Percentiles rank a stretch among this genome's conserved stretches.
Evolutionary conservation across 2,329 filamentous ascomycete genomes (phyloP).

Genomic region (Hypoxylon sp.): DNA sequence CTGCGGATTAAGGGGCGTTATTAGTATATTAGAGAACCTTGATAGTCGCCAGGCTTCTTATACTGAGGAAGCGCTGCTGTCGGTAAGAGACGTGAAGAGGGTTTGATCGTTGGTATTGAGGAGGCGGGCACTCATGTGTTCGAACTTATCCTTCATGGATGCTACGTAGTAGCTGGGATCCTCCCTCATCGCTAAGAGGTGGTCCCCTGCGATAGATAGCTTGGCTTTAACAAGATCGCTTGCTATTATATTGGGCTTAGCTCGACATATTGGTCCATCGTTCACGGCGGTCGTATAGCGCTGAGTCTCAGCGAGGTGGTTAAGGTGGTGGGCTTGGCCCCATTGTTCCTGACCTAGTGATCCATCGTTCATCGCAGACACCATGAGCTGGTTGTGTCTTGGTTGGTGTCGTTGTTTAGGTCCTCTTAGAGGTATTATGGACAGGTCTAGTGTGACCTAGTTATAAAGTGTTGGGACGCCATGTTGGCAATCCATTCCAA

Average conservation of each 20-base stretch:
- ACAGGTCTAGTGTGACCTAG: not conserved
- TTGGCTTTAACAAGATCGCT: constrained; percentile 12
- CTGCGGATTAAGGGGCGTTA: too few relatives aligned
- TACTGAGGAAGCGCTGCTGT: too few relatives aligned
- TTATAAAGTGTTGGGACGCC: not conserved
- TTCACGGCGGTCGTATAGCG: not conserved
- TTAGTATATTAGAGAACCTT: too few relatives aligned
- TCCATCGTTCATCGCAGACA: not conserved
- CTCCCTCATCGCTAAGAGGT: constrained; percentile 24
- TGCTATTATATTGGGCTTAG: not conserved
- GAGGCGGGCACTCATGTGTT: constrained; percentile 8
- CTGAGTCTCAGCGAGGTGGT: not conserved
- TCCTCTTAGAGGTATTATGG: not conserved
- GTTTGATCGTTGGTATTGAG: not conserved
- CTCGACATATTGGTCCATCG: not conserved
- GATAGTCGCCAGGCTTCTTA: too few relatives aligned
- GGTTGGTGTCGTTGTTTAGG: not conserved
- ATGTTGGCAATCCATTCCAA: not conserved
- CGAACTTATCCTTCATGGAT: not conserved
- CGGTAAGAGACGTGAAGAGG: not conserved
- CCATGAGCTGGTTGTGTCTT: not conserved
- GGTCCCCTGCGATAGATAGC: constrained; percentile 20
- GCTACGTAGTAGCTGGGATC: constrained; percentile 31
- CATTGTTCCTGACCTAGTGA: not conserved
- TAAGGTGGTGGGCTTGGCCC: not conserved